Percentiles rank a stretch among this genome's conserved stretches.
These are phyloP conservation scores for Leccinum griseonigrum DNA, from an alignment of 1,284 basidiomycete genomes.

Conservation along the genomic window DNA sequence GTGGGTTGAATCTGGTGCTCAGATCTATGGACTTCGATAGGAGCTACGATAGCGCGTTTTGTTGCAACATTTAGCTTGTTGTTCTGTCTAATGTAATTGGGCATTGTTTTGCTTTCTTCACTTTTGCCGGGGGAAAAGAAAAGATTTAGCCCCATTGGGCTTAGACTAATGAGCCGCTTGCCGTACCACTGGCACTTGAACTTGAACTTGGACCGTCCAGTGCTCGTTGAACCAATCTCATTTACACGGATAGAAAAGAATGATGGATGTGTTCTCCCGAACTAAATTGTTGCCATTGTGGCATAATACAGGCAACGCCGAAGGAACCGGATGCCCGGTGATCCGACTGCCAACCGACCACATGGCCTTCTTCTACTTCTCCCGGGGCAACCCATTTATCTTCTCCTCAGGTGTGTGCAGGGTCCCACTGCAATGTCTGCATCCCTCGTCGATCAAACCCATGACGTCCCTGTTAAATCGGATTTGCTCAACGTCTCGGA, in stretches of 20 bases:
- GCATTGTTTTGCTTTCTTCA: not conserved
- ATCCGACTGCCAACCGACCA: not conserved
- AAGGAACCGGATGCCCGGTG: not conserved
- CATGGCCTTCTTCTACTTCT: not conserved
- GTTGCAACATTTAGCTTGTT: not conserved
- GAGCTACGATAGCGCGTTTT: not conserved
- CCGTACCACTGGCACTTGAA: too few relatives aligned
- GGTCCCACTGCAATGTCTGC: conserved; percentile 10
- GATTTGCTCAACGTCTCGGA: not conserved
- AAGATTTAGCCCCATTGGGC: not conserved
- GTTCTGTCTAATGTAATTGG: not conserved
- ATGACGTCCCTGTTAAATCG: not conserved
- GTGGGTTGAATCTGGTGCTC: not conserved
- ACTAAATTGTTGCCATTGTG: not conserved
- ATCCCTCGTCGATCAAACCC: not conserved
- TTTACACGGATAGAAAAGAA: not conserved
- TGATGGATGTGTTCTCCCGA: not conserved
- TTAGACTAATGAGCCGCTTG: not conserved
- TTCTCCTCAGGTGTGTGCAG: not conserved
- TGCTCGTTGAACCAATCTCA: not conserved
- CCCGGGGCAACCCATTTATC: not conserved
- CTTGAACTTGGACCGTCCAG: too few relatives aligned
- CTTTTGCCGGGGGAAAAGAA: not conserved
- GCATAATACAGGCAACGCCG: not conserved
- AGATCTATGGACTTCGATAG: not conserved